A percentile compares a stretch with the other conserved stretches of the same genome.
These are phyloP conservation scores for Aulographum hederae DNA, from an alignment of 2,329 filamentous ascomycete species.

Conservation along the genomic window DNA sequence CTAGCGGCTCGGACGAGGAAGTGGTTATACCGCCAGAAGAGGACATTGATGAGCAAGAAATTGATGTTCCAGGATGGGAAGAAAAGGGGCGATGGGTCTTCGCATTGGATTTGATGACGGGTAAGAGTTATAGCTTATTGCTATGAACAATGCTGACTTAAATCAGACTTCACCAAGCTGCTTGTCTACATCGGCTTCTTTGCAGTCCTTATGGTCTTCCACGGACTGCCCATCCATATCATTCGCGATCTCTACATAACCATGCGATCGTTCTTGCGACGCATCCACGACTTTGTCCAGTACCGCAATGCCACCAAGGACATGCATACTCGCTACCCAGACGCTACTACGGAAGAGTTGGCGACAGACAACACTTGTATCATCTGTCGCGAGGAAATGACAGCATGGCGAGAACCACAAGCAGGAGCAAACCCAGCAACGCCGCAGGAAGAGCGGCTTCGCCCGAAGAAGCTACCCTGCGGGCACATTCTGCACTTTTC, in stretches of 20 bases:
- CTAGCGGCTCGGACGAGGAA: constrained; percentile 18
- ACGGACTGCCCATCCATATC: constrained; percentile 90
- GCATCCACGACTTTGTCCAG: constrained; percentile 71
- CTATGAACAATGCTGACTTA: constrained; percentile 2
- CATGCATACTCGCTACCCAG: constrained; percentile 80
- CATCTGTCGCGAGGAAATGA: constrained; percentile 94
- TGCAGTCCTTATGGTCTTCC: constrained; percentile 79
- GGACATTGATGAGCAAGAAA: constrained; percentile 80
- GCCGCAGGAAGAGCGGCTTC: constrained; percentile 58
- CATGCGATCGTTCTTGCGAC: constrained; percentile 74
- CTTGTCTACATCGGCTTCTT: constrained; percentile 85
- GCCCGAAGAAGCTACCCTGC: constrained; percentile 91
- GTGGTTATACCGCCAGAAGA: constrained; percentile 42
- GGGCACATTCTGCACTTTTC: constrained; percentile 89
- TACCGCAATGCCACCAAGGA: constrained; percentile 85
- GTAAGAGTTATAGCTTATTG: too few species aligned
- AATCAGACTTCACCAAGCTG: constrained; percentile 72
- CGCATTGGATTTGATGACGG: constrained; percentile 66
- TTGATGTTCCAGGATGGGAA: constrained; percentile 92
- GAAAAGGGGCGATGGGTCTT: constrained; percentile 87
- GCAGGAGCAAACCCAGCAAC: constrained; percentile 18
- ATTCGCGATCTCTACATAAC: constrained; percentile 92
- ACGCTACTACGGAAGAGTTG: constrained; percentile 77
- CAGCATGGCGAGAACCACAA: constrained; percentile 45
- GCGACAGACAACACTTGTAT: constrained; percentile 84